These are phyloP conservation scores for Closterium sp. DNA, from an alignment of 139 green algal species.

Conservation along the genomic window DNA sequence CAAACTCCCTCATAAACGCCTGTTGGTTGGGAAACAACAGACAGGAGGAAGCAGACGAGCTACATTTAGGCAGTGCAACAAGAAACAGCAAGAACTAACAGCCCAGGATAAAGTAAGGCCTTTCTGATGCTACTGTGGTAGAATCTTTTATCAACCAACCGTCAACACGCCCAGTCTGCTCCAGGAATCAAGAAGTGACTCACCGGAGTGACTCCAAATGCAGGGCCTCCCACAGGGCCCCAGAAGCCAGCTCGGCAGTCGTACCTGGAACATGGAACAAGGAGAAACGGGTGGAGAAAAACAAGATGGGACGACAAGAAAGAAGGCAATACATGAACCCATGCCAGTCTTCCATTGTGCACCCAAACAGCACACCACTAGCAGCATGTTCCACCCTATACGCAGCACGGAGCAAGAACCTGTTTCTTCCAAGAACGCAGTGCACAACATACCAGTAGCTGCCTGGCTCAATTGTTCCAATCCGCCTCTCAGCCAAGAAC, in stretches of 20 bases:
- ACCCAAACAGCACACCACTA: too few relatives aligned
- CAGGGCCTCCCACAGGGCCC: background rate
- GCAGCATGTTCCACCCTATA: too few relatives aligned
- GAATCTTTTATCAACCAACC: background rate
- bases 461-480: constrained; percentile 1
- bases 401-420: too few relatives aligned
- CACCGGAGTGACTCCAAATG: background rate
- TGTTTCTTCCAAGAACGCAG: background rate
- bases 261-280: background rate
- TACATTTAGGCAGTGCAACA: background rate
- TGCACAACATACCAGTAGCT: background rate
- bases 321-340: background rate
- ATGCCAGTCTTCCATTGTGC: background rate
- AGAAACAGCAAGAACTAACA: background rate
- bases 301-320: background rate
- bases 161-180: background rate
- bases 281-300: background rate
- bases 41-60: background rate
- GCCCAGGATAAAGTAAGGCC: too few relatives aligned
- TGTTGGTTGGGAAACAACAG: background rate
- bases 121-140: background rate
- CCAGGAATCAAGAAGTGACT: background rate
- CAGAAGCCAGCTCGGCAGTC: background rate
- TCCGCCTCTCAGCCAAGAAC: background rate
- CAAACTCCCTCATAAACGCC: constrained; percentile 14